Base-by-base conservation (phyloP, 176 grass and related monocot genomes). In the Chloris gayana region DNA sequence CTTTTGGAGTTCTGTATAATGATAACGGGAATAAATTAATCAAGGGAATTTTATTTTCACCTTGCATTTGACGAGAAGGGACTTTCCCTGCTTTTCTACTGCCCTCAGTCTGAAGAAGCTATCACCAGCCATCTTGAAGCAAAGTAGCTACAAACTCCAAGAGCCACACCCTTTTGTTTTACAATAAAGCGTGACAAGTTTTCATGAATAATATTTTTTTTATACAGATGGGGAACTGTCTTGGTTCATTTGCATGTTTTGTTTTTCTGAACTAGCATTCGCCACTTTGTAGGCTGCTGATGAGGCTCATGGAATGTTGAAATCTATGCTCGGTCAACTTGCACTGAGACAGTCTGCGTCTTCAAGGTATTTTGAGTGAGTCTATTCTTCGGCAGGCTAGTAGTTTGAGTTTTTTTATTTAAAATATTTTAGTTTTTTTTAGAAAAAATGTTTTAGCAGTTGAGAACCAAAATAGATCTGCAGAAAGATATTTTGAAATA, bases 311-410 rank as follows among this genome's bases (percentile, higher is more conserved):
- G 82, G 75, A 88, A 81, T 80, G 22, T 82, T 97, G 75, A 93
- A 82, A 81, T 90, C 85, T 56, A 91, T 90, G 89, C 87, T 86
- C 38, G 85, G 87, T 79, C 91, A 91, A 74, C 81, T 87, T 74
- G 38, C 86, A 39, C 84, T 80, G 24, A 90, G 89, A 79, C 75
- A 62, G 22, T 68, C 91, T 67, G 88, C 60, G 78, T 84, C 88
- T 83, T 89, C 87, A 72, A 86, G 94, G 94, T 97, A 74, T 90
- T 63, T 85, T 59, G 9, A 11, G 11, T 53, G 27, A 35, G 34
- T 4, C 54, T 64, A 64, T 12, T 11, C 44, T 21, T 31, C 6
- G 14, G 7, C 62, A 64, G 30, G 30, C 5, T 74, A n/a, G 15
- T 74, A 45, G 56, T 57, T 66, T 57, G 21, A 37, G 27, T 69